These are phyloP conservation scores for Stemphylium beticola DNA, from an alignment of 2,329 filamentous ascomycete genomes.

Conservation along the genomic window DNA sequence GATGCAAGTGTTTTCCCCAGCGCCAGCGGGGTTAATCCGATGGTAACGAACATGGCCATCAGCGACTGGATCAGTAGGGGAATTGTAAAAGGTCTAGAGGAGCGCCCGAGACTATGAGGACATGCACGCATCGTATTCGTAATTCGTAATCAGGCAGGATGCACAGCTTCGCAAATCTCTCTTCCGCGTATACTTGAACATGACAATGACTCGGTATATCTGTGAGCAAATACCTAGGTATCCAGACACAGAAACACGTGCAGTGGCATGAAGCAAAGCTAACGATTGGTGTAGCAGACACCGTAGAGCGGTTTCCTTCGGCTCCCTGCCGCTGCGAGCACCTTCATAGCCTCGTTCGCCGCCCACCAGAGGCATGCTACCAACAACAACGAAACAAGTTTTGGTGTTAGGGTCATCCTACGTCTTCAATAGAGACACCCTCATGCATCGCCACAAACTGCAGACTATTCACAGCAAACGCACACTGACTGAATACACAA, in stretches of 20 bases:
- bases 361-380: background rate
- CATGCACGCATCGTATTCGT: background rate
- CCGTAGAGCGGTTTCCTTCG: too few species aligned
- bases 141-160: background rate
- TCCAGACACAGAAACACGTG: too few species aligned
- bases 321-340: too few species aligned
- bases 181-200: too few species aligned
- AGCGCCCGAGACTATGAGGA: conserved; percentile 25
- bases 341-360: background rate
- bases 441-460: background rate
- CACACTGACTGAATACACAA: background rate
- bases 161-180: background rate
- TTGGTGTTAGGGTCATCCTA: background rate
- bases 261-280: background rate
- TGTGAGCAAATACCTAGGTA: too few species aligned
- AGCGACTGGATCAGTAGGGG: conserved; percentile 45
- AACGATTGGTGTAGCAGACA: background rate
- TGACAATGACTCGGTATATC: too few species aligned
- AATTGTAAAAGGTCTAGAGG: conserved; percentile 33
- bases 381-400: background rate
- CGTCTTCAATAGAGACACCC: background rate
- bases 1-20: conserved; percentile 79
- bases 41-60: conserved; percentile 73
- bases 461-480: background rate
- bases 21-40: conserved; percentile 80